A percentile compares a stretch with the other conserved stretches of the same genome.
phyloP scores from a whole-genome alignment of 495 filamentous ascomycete genomes.

The Neurospora sp. region DNA sequence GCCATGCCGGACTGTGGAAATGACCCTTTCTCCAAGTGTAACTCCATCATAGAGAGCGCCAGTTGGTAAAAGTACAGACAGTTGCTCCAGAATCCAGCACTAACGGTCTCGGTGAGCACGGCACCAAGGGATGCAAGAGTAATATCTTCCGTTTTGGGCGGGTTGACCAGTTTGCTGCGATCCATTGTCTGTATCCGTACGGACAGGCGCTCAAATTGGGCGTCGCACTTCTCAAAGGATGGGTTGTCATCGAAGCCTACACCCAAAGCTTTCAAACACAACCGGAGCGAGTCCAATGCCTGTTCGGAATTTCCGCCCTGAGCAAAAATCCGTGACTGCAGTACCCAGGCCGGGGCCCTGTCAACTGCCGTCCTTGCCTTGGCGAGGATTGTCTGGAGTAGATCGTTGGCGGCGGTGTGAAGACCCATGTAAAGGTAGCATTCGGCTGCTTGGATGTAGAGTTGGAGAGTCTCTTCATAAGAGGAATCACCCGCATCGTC shows the following conservation, averaged over 20 bases:
- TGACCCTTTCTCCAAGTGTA: slow-evolving; percentile 52
- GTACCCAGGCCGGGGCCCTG: slow-evolving; percentile 68
- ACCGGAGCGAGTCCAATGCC: slow-evolving; percentile 58
- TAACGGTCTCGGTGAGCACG: slow-evolving; percentile 65
- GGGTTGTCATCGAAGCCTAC: slow-evolving; percentile 53
- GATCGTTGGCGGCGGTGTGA: slow-evolving; percentile 48
- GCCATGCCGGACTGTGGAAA: slow-evolving; percentile 69
- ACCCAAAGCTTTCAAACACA: slow-evolving; percentile 57
- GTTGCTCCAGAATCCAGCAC: slow-evolving; percentile 78
- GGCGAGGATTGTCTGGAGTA: slow-evolving; percentile 54
- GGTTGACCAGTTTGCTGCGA: slow-evolving; percentile 42
- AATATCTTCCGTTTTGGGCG: slow-evolving; percentile 41
- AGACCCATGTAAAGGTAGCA: slow-evolving; percentile 68
- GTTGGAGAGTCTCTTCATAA: slow-evolving; percentile 72
- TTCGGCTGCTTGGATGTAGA: slow-evolving; percentile 70
- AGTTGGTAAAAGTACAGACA: slow-evolving; percentile 66
- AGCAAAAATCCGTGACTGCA: slow-evolving; percentile 67
- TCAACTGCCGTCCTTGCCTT: slow-evolving; percentile 58
- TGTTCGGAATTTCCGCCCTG: slow-evolving; percentile 57
- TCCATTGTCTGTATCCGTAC: slow-evolving; percentile 49
- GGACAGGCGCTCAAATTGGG: slow-evolving; percentile 52
- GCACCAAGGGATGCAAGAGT: slow-evolving; percentile 56
- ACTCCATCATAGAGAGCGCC: slow-evolving; percentile 58
- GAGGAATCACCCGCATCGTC: slow-evolving; percentile 59
- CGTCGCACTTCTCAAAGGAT: slow-evolving; percentile 66